Base-by-base conservation (phyloP, 257 asterid species). In the Ophiorrhiza pumila region DNA sequence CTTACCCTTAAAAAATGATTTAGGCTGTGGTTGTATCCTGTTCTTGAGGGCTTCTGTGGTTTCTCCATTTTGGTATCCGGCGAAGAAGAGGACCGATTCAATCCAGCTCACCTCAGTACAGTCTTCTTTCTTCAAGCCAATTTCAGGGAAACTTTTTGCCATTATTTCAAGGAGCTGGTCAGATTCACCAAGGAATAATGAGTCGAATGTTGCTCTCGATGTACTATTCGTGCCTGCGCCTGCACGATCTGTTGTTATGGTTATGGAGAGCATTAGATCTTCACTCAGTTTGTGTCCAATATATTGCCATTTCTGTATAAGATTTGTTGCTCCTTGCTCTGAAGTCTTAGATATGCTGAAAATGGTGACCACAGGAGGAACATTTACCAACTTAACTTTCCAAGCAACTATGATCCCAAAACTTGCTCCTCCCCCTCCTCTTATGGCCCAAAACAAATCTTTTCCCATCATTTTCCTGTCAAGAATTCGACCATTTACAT, bases 91-190 rank as follows among this genome's bases (percentile, higher is more conserved):
- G 1, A 63, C 69, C 0, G 91, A 77, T 15, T 86, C 78, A 31
- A 84, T 84, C 94, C 91, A 86, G 20, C 83, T 84, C 87, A 81
- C 78, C 68, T 83, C 82, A 0, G 32, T 42, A 70, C 85, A 78
- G 50, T 86, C 85, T 52, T 42, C 34, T 18, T 58, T 53, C n/a
- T 23, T 60, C 34, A 88, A 74, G 7, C 80, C 82, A 66, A 88
- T 46, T 65, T 85, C 87, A 0, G 88, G 87, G 50, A 84, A 80
- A 2, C 50, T 69, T 32, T 35, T 31, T 3, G 31, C 58, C 77
- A 82, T 81, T 70, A 80, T 0, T 20, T 71, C 62, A 8, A 71
- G 5, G 4, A 83, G 67, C 3, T 74, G 67, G 1, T 22, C 47
- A 0, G 6, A 43, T 2, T 47, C 58, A 27, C 94, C 90, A 20